These are phyloP conservation scores for Metschnikowia sp. DNA, from an alignment of 805 yeast species.

Conservation along the genomic window DNA sequence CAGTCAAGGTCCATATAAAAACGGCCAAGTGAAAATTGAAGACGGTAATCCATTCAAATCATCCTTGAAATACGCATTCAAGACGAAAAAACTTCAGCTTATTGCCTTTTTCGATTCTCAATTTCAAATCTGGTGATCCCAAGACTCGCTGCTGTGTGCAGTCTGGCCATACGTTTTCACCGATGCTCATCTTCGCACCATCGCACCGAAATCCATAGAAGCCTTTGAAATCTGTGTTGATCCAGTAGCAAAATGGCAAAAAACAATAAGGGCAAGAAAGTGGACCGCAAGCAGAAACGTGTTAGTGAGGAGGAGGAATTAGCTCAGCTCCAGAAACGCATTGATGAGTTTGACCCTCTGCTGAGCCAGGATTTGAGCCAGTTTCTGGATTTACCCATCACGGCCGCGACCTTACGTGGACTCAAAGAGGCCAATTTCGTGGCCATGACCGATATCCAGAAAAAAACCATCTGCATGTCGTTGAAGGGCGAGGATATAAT, in stretches of 20 bases:
- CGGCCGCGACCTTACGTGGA: constrained; percentile 63
- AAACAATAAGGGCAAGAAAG: constrained; percentile 16
- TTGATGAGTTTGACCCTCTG: constrained; percentile 49
- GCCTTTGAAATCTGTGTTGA: too few relatives aligned
- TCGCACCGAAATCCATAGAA: neutral
- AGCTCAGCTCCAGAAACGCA: constrained; percentile 44
- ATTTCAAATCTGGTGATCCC: too few relatives aligned
- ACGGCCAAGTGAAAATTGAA: too few relatives aligned
- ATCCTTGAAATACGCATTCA: too few relatives aligned
- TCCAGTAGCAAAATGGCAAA: constrained; percentile 9
- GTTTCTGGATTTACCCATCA: constrained; percentile 67
- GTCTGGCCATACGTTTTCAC: constrained; percentile 6
- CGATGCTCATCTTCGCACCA: constrained; percentile 12
- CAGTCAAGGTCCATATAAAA: too few relatives aligned
- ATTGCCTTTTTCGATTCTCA: too few relatives aligned
- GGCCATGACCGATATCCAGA: constrained; percentile 82
- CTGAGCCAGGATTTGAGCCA: constrained; percentile 2
- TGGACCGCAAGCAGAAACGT: constrained; percentile 21
- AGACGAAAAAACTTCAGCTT: too few relatives aligned
- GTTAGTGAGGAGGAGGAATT: constrained; percentile 34
- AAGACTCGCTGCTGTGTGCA: too few relatives aligned
- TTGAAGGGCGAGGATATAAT: constrained; percentile 75
- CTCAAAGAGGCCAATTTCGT: constrained; percentile 75
- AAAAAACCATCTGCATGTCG: constrained; percentile 69
- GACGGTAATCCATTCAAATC: too few relatives aligned